Conservation (phyloP, 139 green algal genomes). For the Tetraselmis chui region DNA sequence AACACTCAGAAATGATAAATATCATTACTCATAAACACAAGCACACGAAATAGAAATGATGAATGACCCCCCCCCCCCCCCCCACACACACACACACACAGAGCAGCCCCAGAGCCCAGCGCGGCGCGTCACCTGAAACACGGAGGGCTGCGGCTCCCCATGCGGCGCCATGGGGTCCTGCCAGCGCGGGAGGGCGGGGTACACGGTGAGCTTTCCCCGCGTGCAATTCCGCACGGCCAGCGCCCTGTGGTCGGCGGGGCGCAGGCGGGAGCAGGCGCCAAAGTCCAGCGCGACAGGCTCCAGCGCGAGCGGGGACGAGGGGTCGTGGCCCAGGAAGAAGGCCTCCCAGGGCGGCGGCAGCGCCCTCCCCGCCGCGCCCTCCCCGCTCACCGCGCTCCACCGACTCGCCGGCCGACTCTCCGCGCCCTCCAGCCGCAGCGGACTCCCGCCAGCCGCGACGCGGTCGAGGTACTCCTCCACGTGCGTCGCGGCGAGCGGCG, state of each 20-base stretch:
- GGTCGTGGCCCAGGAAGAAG: slow-evolving; percentile 42
- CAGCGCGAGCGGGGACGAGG: slow-evolving; percentile 25
- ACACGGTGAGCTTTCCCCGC: slow-evolving; percentile 23
- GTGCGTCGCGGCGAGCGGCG: slow-evolving; percentile 37
- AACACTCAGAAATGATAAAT: too few relatives aligned
- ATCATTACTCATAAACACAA: too few relatives aligned
- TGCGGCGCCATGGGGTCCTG: slow-evolving; percentile 23
- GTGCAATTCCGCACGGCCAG: slow-evolving; percentile 36
- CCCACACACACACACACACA: too few relatives aligned
- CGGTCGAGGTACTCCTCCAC: slow-evolving; percentile 33
- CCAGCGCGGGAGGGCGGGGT: slow-evolving; percentile 27
- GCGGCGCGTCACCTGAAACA: slow-evolving; percentile 34
- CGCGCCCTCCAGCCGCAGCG: slow-evolving; percentile 11
- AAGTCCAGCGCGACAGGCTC: slow-evolving; percentile 43
- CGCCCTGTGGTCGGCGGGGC: slow-evolving; percentile 29
- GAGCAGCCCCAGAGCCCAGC: neutral
- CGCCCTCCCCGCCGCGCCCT: neutral
- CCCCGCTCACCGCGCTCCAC: slow-evolving; percentile 1
- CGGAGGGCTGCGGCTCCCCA: slow-evolving; percentile 5
- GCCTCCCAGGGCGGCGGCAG: slow-evolving; percentile 28
- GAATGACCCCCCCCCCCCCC: too few relatives aligned
- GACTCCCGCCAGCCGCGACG: slow-evolving; percentile 9
- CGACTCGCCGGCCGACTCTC: slow-evolving; percentile 4
- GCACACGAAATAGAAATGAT: too few relatives aligned
- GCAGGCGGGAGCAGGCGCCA: slow-evolving; percentile 47